phyloP scores from a whole-genome alignment of 257 asterid species.

The Eucommia ulmoides region DNA sequence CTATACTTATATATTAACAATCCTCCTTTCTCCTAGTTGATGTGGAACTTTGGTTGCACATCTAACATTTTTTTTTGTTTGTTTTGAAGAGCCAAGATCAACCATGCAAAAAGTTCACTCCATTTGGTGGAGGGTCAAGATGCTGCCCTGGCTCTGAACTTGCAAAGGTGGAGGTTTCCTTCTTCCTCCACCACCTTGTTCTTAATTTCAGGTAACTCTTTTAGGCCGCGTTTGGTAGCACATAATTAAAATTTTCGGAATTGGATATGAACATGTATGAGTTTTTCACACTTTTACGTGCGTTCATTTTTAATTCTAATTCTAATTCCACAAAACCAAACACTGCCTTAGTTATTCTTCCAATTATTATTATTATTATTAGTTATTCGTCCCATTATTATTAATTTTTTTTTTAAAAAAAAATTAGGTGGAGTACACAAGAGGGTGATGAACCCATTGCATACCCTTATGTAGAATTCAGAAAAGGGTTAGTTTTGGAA shows the following conservation, averaged over 20 bases:
- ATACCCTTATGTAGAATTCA: conserved; percentile 62
- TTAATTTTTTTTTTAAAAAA: not conserved
- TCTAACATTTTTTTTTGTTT: too few relatives aligned
- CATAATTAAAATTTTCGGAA: too few relatives aligned
- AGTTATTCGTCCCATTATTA: not conserved
- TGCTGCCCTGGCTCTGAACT: conserved; percentile 79
- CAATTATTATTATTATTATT: not conserved
- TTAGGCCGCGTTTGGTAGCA: too few relatives aligned
- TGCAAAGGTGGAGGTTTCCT: conserved; percentile 70
- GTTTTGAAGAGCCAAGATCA: conserved; percentile 40
- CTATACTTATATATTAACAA: too few relatives aligned
- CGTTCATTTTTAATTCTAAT: not conserved
- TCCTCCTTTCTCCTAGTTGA: too few relatives aligned
- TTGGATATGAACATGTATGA: too few relatives aligned
- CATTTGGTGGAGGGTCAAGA: conserved; percentile 80
- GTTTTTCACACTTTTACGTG: not conserved
- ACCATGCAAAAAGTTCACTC: conserved; percentile 58
- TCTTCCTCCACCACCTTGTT: conserved; percentile 60
- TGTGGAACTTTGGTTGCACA: too few relatives aligned
- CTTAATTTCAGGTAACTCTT: conserved; percentile 39
- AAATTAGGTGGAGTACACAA: conserved; percentile 56
- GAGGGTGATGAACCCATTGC: conserved; percentile 56
- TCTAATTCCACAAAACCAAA: not conserved
- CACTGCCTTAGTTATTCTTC: not conserved
- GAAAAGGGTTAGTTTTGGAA: conserved; percentile 35